A percentile compares a stretch with the other conserved stretches of the same genome.
Conservation (phyloP, 495 filamentous ascomycete genomes). For the Penicillium goetzii region DNA sequence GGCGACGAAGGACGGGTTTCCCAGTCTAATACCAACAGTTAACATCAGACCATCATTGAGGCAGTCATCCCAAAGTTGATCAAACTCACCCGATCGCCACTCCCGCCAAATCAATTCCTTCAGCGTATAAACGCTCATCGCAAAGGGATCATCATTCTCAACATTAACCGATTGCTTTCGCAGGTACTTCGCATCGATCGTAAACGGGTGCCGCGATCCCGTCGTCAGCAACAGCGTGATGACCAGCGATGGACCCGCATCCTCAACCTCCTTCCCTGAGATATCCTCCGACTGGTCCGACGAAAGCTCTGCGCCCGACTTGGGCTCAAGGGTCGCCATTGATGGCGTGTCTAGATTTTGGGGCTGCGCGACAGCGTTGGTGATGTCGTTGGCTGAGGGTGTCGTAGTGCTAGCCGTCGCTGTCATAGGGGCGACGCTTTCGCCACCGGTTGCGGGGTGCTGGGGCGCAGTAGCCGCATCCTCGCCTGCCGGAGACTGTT, state of each 20-base stretch:
- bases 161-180: slow-evolving; percentile 74
- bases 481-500: slow-evolving; percentile 19
- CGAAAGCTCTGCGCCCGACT: slow-evolving; percentile 33
- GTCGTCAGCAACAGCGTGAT: slow-evolving; percentile 81
- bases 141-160: slow-evolving; percentile 78
- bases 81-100: slow-evolving; percentile 69
- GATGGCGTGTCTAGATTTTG: slow-evolving; percentile 24
- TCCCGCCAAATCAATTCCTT: slow-evolving; percentile 91
- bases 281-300: slow-evolving; percentile 45
- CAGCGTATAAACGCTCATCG: slow-evolving; percentile 85
- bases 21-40: slow-evolving; percentile 64
- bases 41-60: not conserved
- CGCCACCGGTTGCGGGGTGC: slow-evolving; percentile 35
- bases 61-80: not conserved
- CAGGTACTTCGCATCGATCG: slow-evolving; percentile 84
- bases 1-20: slow-evolving; percentile 81
- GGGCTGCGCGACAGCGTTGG: slow-evolving; percentile 22
- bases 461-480: slow-evolving; percentile 23
- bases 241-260: slow-evolving; percentile 48
- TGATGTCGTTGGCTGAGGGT: slow-evolving; percentile 24
- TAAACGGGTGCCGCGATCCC: slow-evolving; percentile 83
- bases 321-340: slow-evolving; percentile 42
- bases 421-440: slow-evolving; percentile 34
- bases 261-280: slow-evolving; percentile 47
- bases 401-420: slow-evolving; percentile 22